Conservation (phyloP, 169 alveolate genomes). For the Plasmodium ovale region DNA sequence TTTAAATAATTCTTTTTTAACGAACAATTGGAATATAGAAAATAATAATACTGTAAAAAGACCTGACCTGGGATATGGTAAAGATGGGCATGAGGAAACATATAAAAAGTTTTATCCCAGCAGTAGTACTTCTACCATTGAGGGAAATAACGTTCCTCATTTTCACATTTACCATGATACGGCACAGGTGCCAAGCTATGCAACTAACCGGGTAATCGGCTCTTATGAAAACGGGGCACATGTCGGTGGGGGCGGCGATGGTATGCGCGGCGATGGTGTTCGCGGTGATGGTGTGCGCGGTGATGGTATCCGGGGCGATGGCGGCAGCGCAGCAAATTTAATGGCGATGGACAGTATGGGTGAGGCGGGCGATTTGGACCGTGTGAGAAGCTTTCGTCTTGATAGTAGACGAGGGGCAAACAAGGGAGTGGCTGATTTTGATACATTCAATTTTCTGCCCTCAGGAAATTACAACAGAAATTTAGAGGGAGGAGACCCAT, state of each 20-base stretch:
- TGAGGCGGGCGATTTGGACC: not conserved
- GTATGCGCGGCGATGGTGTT: too few species aligned
- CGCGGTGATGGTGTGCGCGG: too few species aligned
- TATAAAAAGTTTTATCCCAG: not conserved
- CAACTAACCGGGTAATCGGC: conserved; percentile 9
- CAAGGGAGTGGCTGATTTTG: not conserved
- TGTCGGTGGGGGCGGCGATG: not conserved
- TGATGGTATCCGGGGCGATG: not conserved
- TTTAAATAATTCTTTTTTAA: conserved; percentile 82
- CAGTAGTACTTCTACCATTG: not conserved
- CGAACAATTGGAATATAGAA: conserved; percentile 83
- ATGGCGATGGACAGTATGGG: not conserved
- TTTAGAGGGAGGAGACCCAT: not conserved
- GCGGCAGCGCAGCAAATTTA: not conserved
- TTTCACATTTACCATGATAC: conserved; percentile 75
- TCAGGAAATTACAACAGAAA: not conserved
- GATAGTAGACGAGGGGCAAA: too few species aligned
- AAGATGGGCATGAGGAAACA: conserved; percentile 1
- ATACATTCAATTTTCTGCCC: not conserved
- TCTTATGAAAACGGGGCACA: conserved; percentile 20
- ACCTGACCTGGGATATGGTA: conserved; percentile 14
- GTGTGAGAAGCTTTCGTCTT: too few species aligned
- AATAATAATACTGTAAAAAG: conserved; percentile 53
- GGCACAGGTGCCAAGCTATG: conserved; percentile 22
- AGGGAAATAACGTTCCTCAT: conserved; percentile 29